A percentile compares a stretch with the other conserved stretches of the same genome.
phyloP scores from a whole-genome alignment of 352 stramenopile species.

The Saprolegnia diclina region DNA sequence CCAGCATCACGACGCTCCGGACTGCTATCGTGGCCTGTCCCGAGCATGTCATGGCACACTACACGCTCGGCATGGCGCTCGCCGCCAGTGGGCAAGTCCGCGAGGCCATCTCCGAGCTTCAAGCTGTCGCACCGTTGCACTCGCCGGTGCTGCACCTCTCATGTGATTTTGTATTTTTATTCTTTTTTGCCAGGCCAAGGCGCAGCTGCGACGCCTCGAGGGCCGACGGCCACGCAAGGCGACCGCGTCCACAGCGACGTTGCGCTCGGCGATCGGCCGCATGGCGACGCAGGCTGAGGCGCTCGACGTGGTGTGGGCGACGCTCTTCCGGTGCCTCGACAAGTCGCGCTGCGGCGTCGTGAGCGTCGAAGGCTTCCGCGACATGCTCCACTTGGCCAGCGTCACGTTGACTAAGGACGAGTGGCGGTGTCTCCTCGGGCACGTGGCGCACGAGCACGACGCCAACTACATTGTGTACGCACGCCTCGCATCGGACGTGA shows the following conservation, averaged over 20 bases:
- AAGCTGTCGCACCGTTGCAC: slow-evolving; percentile 13
- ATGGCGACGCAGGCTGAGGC: not conserved
- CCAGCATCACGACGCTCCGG: slow-evolving; percentile 41
- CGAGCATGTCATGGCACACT: slow-evolving; percentile 48
- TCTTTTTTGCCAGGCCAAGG: not conserved
- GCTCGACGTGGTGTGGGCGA: slow-evolving; percentile 1
- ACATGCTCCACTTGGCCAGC: slow-evolving; percentile 12
- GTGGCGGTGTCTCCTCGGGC: not conserved
- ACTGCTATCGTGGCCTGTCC: slow-evolving; percentile 41
- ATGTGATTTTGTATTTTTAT: not conserved
- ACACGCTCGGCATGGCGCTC: slow-evolving; percentile 46
- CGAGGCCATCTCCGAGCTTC: slow-evolving; percentile 11
- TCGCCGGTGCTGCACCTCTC: not conserved
- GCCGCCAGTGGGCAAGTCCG: not conserved
- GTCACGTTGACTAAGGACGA: not conserved
- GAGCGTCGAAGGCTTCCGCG: not conserved
- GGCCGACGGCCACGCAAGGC: too few species aligned
- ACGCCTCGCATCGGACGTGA: not conserved
- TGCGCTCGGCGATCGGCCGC: not conserved
- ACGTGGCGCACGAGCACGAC: slow-evolving; percentile 9
- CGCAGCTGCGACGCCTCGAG: not conserved
- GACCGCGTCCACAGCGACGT: not conserved
- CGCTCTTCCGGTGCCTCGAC: slow-evolving; percentile 10
- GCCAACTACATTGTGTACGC: slow-evolving; percentile 10
- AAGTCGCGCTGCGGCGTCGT: slow-evolving; percentile 4